Base-by-base conservation (phyloP, 768 basidiomycete genomes). In the Macrolepiota fuliginosa region DNA sequence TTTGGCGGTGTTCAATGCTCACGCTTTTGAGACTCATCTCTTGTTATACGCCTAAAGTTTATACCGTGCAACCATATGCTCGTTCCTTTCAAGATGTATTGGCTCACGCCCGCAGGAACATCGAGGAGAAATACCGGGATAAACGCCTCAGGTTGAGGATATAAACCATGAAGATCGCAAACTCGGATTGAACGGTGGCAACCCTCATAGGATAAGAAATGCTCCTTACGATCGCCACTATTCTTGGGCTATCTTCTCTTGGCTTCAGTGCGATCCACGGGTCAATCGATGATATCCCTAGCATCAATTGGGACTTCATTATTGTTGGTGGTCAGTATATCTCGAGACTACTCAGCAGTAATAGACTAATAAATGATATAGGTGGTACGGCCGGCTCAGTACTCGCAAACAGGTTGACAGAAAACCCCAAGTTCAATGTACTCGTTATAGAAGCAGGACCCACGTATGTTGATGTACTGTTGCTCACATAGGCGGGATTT, bases 381-480 rank as follows among this genome's bases (percentile, higher is more conserved):
- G 69, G 66, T 37, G 70, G 70, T 17, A 69, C 68, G 0, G 70
- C 70, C 25, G 72, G 73, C 10, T 64, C 61, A 17, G 71, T 69
- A 4, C n/a, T 64, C 22, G 72, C 73, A 7, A 73, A 67, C 53
- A 64, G 73, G 3, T 58, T 74, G 25, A 66, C 73, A 37, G 60
- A 61, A 39, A 54, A 47, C 11, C 22, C 52, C 22, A 17, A 55
- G 1, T 55, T 61, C 24, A 46, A 55, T 11, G 72, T 74, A 3
- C 62, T 74, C 1, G 64, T 74, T 5, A 53, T 74, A 4, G 73
- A 74, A 68, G 70, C 70, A 2, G 72, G 72, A 3, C 55, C 61
- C 17, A 57, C 35, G 50, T 47, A 17, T 11, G 36, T 46, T 7
- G 7, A 7, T 3, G 7, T 32, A 32, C 29, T 32, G 3, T 7